Conservation (phyloP, 148 eudicot species). For the Drosera capensis region DNA sequence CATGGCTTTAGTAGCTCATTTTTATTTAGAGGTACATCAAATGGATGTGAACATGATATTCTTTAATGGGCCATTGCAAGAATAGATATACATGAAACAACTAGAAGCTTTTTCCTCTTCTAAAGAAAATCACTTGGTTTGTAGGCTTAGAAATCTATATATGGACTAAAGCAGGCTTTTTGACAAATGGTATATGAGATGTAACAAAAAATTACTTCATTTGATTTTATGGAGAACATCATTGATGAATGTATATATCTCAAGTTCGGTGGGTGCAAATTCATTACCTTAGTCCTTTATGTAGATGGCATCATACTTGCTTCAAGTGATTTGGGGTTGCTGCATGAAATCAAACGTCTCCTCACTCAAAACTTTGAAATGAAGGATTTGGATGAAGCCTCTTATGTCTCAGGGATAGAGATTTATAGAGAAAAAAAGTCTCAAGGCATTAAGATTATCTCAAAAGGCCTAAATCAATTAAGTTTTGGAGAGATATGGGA, state of each 20-base stretch:
- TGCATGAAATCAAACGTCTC: not conserved
- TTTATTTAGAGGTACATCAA: too few relatives aligned
- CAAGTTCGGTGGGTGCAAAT: not conserved
- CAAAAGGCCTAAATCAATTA: not conserved
- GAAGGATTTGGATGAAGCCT: not conserved
- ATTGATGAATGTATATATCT: not conserved
- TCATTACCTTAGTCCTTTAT: too few relatives aligned
- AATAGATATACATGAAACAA: not conserved
- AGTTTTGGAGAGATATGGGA: not conserved
- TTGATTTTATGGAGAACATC: not conserved
- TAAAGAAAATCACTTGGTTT: not conserved
- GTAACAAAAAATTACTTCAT: not conserved
- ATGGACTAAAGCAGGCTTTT: not conserved
- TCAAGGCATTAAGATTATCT: not conserved
- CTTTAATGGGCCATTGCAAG: not conserved
- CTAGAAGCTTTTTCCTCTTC: not conserved
- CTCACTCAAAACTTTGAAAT: not conserved
- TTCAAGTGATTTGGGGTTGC: not conserved
- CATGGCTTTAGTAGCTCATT: not conserved
- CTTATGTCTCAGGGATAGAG: not conserved
- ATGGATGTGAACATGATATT: too few relatives aligned
- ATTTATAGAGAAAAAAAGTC: not conserved
- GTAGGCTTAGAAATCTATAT: not conserved
- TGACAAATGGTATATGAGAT: not conserved
- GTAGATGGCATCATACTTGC: not conserved